phyloP scores from a whole-genome alignment of 306 rosid species.

The Cucurbita maxima region DNA sequence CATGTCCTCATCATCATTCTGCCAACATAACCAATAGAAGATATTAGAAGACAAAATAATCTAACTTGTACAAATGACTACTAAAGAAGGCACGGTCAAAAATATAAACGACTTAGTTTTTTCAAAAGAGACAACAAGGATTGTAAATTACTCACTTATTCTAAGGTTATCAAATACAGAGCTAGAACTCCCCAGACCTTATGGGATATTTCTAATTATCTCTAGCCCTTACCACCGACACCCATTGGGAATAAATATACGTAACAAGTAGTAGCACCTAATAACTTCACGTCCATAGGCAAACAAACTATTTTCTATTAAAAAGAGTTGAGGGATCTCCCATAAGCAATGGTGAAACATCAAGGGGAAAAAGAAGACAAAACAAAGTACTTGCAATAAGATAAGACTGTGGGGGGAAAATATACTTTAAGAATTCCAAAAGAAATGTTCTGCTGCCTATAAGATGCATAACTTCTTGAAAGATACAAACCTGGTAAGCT shows the following conservation, averaged over 20 bases:
- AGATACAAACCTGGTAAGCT: constrained; percentile 62
- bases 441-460: neutral
- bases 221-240: neutral
- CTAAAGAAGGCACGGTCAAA: neutral
- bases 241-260: no score
- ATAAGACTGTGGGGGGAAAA: neutral
- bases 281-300: no score
- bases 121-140: neutral
- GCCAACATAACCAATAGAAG: constrained; percentile 13
- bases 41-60: constrained; percentile 5
- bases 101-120: neutral
- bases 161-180: neutral
- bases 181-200: neutral
- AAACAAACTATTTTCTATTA: no score
- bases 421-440: neutral
- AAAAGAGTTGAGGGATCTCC: neutral
- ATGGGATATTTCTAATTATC: neutral
- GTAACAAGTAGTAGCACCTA: no score
- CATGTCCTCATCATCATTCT: constrained; percentile 98
- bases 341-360: neutral
- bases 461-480: neutral
- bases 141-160: no score
- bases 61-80: neutral
- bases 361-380: neutral
- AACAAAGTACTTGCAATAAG: neutral